Conservation (phyloP, 176 grass and related monocot species). For the Carex scoparia region DNA sequence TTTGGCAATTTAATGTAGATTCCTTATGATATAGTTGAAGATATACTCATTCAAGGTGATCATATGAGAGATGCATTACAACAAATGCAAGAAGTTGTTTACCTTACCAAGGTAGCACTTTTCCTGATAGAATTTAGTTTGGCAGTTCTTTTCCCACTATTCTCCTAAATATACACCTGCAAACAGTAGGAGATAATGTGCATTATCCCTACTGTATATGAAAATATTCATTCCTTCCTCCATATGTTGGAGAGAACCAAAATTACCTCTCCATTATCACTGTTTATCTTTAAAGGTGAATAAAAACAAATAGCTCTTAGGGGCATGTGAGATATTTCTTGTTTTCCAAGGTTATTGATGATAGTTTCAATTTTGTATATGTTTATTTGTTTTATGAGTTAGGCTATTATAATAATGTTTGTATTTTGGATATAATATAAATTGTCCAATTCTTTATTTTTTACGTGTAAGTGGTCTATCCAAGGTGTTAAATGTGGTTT, state of each 20-base stretch:
- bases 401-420: background rate
- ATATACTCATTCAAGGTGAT: constrained; percentile 69
- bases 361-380: background rate
- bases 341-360: background rate
- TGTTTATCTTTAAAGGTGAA: background rate
- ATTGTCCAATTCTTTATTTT: background rate
- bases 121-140: background rate
- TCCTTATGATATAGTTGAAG: constrained; percentile 66
- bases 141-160: background rate
- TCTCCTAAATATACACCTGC: background rate
- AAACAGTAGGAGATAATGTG: background rate
- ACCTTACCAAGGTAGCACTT: constrained; percentile 61
- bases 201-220: background rate
- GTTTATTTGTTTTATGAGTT: background rate
- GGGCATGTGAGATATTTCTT: background rate
- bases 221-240: background rate
- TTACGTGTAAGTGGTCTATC: background rate
- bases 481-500: background rate
- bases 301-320: background rate
- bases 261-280: background rate
- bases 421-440: background rate
- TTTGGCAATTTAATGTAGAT: constrained; percentile 42
- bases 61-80: constrained; percentile 69
- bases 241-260: background rate
- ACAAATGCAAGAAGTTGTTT: constrained; percentile 66